A percentile compares a stretch with the other conserved stretches of the same genome.
These are phyloP conservation scores for Bonia amplexicaulis DNA, from an alignment of 176 grass and related monocot species.

Conservation along the genomic window DNA sequence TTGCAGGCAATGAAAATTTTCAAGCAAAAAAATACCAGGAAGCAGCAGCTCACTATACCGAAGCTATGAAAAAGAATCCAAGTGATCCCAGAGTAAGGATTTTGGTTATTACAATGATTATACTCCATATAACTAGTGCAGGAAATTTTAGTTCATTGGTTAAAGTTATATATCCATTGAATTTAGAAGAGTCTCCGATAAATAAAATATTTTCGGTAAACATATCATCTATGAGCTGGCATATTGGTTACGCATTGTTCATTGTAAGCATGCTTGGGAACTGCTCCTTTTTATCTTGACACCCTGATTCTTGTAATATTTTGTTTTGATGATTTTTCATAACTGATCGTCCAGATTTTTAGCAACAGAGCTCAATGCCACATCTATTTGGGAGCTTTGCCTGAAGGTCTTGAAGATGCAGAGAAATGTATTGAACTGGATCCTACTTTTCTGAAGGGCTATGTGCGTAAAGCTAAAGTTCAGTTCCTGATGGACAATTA, in stretches of 20 bases:
- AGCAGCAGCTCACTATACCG: constrained; percentile 49
- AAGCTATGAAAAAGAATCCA: constrained; percentile 48
- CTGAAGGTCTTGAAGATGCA: constrained; percentile 55
- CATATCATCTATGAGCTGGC: not conserved
- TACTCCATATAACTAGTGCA: not conserved
- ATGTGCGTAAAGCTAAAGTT: constrained; percentile 43
- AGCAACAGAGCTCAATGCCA: constrained; percentile 56
- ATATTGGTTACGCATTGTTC: constrained; percentile 1
- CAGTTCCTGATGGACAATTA: constrained; percentile 45
- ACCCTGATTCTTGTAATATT: not conserved
- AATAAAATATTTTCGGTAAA: not conserved
- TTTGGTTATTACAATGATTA: not conserved
- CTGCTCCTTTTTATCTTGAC: not conserved
- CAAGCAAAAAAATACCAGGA: constrained; percentile 49
- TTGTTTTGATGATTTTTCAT: not conserved
- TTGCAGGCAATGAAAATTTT: constrained; percentile 50
- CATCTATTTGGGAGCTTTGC: constrained; percentile 40
- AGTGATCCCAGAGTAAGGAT: constrained; percentile 50
- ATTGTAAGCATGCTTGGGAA: not conserved
- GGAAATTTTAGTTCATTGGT: not conserved
- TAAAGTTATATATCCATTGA: not conserved
- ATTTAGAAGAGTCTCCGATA: not conserved
- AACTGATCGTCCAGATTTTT: constrained; percentile 29
- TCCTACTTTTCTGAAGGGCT: constrained; percentile 55
- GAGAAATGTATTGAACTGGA: constrained; percentile 55